Evolutionary conservation across 2,329 filamentous ascomycete genomes (phyloP).

Genomic region (Botrytis byssoidea): DNA sequence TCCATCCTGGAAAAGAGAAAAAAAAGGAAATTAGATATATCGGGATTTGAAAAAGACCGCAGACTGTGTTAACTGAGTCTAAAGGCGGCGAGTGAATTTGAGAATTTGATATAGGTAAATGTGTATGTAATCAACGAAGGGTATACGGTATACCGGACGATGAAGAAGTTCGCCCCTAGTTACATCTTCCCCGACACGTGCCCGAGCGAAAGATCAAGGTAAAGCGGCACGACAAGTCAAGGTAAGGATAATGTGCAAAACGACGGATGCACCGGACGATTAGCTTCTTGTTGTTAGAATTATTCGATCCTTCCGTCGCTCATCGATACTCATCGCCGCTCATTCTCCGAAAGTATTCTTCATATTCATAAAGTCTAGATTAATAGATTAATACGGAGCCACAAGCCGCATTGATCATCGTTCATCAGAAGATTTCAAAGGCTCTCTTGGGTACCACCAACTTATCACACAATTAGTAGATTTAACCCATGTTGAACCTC

Average conservation of each 20-base stretch:
- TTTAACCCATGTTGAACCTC: constrained; percentile 19
- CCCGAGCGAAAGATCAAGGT: background rate
- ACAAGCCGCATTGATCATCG: background rate
- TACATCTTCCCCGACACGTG: background rate
- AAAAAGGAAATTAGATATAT: constrained; percentile 5
- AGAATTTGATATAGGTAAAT: background rate
- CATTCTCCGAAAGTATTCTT: background rate
- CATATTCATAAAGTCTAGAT: background rate
- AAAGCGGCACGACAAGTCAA: background rate
- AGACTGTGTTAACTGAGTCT: background rate
- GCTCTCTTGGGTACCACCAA: background rate
- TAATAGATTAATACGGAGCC: background rate
- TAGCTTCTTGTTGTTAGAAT: background rate
- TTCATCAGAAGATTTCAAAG: background rate
- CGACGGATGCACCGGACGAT: background rate
- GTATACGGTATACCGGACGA: background rate
- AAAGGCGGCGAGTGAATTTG: background rate
- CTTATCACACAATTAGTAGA: background rate
- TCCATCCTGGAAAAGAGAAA: background rate
- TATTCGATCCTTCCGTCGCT: background rate
- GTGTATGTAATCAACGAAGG: background rate
- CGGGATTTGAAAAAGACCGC: background rate
- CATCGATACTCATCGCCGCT: background rate
- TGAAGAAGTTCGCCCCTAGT: background rate
- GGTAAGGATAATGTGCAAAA: background rate